Conservation (phyloP, 108 stramenopile genomes). For the Skeletonema potamos region DNA sequence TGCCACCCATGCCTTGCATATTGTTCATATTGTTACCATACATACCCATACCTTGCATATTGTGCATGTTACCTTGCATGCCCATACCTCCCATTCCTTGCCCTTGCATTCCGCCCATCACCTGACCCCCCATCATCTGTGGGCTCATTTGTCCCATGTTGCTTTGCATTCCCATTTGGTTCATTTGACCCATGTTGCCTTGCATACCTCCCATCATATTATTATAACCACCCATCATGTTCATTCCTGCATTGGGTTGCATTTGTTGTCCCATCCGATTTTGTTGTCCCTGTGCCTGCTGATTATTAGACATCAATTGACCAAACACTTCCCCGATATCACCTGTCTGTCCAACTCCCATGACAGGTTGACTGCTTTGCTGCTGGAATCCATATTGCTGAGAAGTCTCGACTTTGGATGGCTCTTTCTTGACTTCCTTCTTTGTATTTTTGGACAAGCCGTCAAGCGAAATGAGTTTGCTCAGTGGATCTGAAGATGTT, state of each 20-base stretch:
- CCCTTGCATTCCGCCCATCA: slow-evolving; percentile 17
- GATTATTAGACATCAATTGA: slow-evolving; percentile 9
- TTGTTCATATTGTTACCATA: slow-evolving; percentile 15
- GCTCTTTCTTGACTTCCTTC: slow-evolving; percentile 43
- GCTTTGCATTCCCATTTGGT: slow-evolving; percentile 45
- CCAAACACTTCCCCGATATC: slow-evolving; percentile 44
- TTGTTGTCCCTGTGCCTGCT: slow-evolving; percentile 13
- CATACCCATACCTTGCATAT: slow-evolving; percentile 29
- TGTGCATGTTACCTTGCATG: slow-evolving; percentile 19
- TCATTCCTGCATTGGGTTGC: slow-evolving; percentile 50
- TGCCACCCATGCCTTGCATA: slow-evolving; percentile 11
- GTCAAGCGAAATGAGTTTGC: slow-evolving; percentile 78
- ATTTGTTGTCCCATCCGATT: slow-evolving; percentile 5
- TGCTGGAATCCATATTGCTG: slow-evolving; percentile 23
- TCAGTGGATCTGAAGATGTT: slow-evolving; percentile 69
- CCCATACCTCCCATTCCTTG: slow-evolving; percentile 17
- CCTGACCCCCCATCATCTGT: slow-evolving; percentile 29
- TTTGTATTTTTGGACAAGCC: slow-evolving; percentile 70
- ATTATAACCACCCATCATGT: slow-evolving; percentile 44
- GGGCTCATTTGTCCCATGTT: slow-evolving; percentile 38
- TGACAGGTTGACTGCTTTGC: slow-evolving; percentile 15
- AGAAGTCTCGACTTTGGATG: slow-evolving; percentile 40
- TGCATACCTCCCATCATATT: slow-evolving; percentile 11
- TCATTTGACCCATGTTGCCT: slow-evolving; percentile 1
- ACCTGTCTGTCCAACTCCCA: slow-evolving; percentile 33